Percentiles rank a stretch among this genome's conserved stretches.
These are phyloP conservation scores for Erodium chrysanthum DNA, from an alignment of 441 rosid species.

Conservation along the genomic window DNA sequence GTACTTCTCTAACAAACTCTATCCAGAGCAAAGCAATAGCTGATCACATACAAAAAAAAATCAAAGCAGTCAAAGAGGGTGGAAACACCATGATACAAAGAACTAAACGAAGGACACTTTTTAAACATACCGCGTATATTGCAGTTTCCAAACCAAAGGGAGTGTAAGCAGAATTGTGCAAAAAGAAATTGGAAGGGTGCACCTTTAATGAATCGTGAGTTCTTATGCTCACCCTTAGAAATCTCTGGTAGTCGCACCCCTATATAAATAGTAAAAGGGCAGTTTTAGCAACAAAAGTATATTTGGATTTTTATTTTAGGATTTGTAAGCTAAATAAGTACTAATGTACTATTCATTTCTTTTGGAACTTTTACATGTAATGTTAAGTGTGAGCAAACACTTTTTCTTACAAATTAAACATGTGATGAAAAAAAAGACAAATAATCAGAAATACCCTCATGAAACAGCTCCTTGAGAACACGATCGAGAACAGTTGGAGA, in stretches of 20 bases:
- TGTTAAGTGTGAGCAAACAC: neutral
- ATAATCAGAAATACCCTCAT: constrained; percentile 43
- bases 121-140: constrained; percentile 73
- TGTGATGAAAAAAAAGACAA: neutral
- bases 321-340: neutral
- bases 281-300: neutral
- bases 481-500: constrained; percentile 84
- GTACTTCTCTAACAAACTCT: constrained; percentile 93
- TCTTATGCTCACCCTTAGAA: constrained; percentile 52
- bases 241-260: constrained; percentile 45
- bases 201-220: constrained; percentile 78
- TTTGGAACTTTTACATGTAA: neutral
- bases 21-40: constrained; percentile 94
- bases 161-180: constrained; percentile 74
- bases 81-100: constrained; percentile 9
- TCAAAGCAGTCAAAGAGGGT: constrained; percentile 17
- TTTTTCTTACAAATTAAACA: neutral
- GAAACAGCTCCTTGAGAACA: constrained; percentile 87
- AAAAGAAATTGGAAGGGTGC: constrained; percentile 78
- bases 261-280: constrained; percentile 16
- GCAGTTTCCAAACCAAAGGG: constrained; percentile 88
- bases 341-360: neutral
- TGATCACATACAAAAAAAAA: constrained; percentile 27
- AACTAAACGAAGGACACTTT: constrained; percentile 13
- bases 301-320: neutral